These are phyloP conservation scores for Leccinum pachyderme DNA, from an alignment of 1,284 basidiomycete species.

Conservation along the genomic window DNA sequence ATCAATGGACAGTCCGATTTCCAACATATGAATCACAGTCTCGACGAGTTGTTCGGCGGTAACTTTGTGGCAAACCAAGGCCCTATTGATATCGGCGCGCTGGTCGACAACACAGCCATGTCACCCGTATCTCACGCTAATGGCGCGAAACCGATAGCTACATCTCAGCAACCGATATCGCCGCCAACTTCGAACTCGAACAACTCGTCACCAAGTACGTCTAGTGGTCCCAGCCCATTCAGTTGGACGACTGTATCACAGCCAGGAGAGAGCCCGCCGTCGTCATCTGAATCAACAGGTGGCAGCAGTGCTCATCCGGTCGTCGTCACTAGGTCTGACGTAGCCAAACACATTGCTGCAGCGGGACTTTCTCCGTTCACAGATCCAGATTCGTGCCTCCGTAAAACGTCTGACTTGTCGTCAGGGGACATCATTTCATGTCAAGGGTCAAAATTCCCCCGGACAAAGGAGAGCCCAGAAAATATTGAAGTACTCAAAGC, in stretches of 20 bases:
- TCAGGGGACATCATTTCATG: constrained; percentile 55
- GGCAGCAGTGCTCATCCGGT: constrained; percentile 44
- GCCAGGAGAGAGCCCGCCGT: constrained; percentile 29
- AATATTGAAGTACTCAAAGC: constrained; percentile 75
- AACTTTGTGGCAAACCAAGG: constrained; percentile 43
- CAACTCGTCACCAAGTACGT: constrained; percentile 31
- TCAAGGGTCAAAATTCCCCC: constrained; percentile 61
- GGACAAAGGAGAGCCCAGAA: constrained; percentile 62
- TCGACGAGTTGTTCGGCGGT: constrained; percentile 67
- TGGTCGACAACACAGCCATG: constrained; percentile 42
- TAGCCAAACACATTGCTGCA: constrained; percentile 46
- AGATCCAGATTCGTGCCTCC: constrained; percentile 37
- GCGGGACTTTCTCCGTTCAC: constrained; percentile 47
- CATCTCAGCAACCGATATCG: constrained; percentile 18
- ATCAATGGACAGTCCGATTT: constrained; percentile 22
- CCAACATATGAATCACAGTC: constrained; percentile 36
- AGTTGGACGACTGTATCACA: constrained; percentile 32
- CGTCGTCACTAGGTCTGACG: constrained; percentile 47
- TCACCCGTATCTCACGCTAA: constrained; percentile 49
- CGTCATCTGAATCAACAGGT: constrained; percentile 22
- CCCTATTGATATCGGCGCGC: constrained; percentile 44
- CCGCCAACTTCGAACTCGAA: constrained; percentile 28
- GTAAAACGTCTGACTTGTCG: constrained; percentile 24
- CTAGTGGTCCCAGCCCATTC: constrained; percentile 41
- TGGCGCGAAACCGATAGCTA: constrained; percentile 14